phyloP scores from a whole-genome alignment of 768 basidiomycete genomes.

The Leccinum barrowsii region DNA sequence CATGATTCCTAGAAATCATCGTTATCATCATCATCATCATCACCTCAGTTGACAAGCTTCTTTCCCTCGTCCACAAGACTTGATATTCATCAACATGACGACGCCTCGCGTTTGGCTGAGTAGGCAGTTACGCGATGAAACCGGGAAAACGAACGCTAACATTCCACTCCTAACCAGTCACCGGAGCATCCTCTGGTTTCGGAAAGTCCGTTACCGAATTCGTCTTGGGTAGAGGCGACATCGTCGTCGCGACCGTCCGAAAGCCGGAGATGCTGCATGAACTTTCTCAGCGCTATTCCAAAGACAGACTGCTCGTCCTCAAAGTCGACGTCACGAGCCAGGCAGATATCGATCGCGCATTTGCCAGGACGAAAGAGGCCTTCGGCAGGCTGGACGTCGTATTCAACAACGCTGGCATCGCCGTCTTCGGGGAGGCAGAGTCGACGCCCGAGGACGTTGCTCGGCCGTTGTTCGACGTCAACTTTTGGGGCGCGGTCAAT shows the following conservation, averaged over 20 bases:
- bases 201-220: constrained; percentile 32
- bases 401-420: constrained; percentile 20
- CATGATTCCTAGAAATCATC: no score
- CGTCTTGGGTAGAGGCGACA: constrained; percentile 34
- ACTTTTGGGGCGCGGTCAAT: constrained; percentile 28
- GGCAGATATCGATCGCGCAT: constrained; percentile 10
- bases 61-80: no score
- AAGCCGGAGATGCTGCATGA: constrained; percentile 28
- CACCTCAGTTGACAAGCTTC: no score
- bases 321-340: constrained; percentile 12
- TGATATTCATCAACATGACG: constrained; percentile 1
- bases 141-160: neutral
- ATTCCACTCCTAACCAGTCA: constrained; percentile 26
- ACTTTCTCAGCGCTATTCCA: neutral
- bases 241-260: constrained; percentile 41
- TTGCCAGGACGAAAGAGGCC: constrained; percentile 3
- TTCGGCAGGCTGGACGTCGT: constrained; percentile 18
- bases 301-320: constrained; percentile 13
- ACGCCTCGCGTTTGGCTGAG: constrained; percentile 11
- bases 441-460: constrained; percentile 17
- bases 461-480: constrained; percentile 23
- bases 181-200: constrained; percentile 40
- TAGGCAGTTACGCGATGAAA: neutral
- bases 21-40: no score
- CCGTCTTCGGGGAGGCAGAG: constrained; percentile 24